Evolutionary conservation across 441 rosid species (phyloP).

Genomic region (Erodium texanum): DNA sequence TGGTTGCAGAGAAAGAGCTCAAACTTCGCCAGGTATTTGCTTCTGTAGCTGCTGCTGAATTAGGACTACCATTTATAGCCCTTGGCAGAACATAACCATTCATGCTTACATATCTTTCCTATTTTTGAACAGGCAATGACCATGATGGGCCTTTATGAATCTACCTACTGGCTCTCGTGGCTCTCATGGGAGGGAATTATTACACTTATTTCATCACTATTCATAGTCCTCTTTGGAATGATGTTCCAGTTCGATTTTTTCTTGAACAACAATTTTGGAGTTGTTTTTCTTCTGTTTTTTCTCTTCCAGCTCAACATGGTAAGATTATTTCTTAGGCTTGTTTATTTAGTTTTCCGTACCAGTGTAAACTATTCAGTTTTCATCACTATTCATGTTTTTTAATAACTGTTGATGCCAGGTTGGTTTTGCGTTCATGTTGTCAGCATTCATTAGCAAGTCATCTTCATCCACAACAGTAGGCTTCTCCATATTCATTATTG

Average conservation of each 20-base stretch:
- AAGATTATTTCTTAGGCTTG: conserved; percentile 15
- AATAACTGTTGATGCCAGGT: conserved; percentile 37
- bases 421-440: conserved; percentile 67
- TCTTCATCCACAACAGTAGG: conserved; percentile 76
- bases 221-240: conserved; percentile 74
- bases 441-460: conserved; percentile 67
- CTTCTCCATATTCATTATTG: conserved; percentile 62
- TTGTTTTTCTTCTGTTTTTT: conserved; percentile 60
- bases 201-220: conserved; percentile 58
- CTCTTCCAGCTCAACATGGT: conserved; percentile 91
- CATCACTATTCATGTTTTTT: too few relatives aligned
- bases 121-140: conserved; percentile 59
- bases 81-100: background rate
- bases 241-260: conserved; percentile 78
- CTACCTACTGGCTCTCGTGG: conserved; percentile 94
- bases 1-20: conserved; percentile 80
- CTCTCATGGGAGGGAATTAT: conserved; percentile 73
- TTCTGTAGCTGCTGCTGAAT: conserved; percentile 6
- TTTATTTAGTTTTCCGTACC: conserved; percentile 10
- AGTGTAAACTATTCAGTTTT: conserved; percentile 5
- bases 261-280: conserved; percentile 62
- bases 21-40: conserved; percentile 82
- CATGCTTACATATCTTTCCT: conserved; percentile 8
- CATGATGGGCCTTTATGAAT: conserved; percentile 77
- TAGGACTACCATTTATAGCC: background rate